Evolutionary conservation across 2,329 filamentous ascomycete genomes (phyloP).

Genomic region (Escovopsis sp.): DNA sequence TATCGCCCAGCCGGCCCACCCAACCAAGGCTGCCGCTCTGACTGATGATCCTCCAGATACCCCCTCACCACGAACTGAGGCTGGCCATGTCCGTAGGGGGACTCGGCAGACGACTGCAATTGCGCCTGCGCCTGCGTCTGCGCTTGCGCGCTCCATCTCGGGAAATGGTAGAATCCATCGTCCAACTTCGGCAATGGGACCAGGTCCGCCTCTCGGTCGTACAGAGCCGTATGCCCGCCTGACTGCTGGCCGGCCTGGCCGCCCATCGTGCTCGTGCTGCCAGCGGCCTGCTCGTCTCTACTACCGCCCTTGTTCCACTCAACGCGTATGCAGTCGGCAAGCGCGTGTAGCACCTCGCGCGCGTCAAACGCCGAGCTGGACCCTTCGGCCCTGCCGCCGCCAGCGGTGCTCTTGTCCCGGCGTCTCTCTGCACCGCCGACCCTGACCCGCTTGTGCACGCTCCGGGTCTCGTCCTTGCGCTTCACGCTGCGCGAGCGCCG

Average conservation of each 20-base stretch:
- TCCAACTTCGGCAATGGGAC: too few relatives aligned
- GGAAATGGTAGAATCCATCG: too few relatives aligned
- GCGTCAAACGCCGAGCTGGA: not conserved
- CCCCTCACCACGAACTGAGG: not conserved
- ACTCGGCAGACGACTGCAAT: too few relatives aligned
- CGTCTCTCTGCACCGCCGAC: not conserved
- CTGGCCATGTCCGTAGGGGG: not conserved
- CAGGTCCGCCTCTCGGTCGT: too few relatives aligned
- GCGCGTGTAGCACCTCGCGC: not conserved
- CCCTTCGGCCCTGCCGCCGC: too few relatives aligned
- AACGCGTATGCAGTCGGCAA: not conserved
- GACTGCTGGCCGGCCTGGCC: too few relatives aligned
- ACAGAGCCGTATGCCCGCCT: too few relatives aligned
- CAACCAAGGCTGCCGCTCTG: not conserved
- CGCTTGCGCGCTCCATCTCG: too few relatives aligned
- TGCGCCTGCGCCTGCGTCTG: too few relatives aligned
- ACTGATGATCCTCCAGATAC: not conserved
- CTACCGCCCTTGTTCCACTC: not conserved
- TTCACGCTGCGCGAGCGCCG: not conserved
- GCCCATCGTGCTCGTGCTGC: too few relatives aligned
- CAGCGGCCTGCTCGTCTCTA: not conserved
- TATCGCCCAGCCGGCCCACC: not conserved
- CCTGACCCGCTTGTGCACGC: not conserved
- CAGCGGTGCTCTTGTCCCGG: not conserved
- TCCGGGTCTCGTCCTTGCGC: not conserved